Conservation (phyloP, 371 early-diverging fungal species). For the Mortierella sp. region DNA sequence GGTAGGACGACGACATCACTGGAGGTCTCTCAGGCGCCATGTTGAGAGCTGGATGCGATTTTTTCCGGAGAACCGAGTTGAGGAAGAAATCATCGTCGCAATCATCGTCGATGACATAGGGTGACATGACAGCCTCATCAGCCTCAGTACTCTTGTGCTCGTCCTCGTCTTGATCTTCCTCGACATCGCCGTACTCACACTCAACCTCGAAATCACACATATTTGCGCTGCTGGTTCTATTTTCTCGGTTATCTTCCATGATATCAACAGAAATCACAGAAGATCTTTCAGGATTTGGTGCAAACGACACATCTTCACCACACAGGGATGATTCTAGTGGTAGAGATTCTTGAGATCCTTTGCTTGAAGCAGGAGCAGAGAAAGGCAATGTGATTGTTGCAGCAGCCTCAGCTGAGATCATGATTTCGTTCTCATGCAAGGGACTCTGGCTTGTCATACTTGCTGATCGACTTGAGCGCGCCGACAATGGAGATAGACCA, state of each 20-base stretch:
- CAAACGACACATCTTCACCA: slow-evolving; percentile 13
- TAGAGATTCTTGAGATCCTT: slow-evolving; percentile 37
- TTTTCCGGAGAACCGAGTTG: slow-evolving; percentile 50
- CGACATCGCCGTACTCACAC: slow-evolving; percentile 2
- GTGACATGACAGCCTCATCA: slow-evolving; percentile 11
- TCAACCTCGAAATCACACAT: not conserved
- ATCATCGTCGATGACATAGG: slow-evolving; percentile 46
- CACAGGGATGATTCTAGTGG: slow-evolving; percentile 3
- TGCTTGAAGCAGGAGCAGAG: slow-evolving; percentile 15
- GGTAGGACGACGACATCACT: slow-evolving; percentile 16
- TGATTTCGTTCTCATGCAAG: not conserved
- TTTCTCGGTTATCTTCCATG: slow-evolving; percentile 1
- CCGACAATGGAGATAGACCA: slow-evolving; percentile 13
- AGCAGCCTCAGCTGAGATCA: not conserved
- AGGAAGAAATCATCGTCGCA: slow-evolving; percentile 51
- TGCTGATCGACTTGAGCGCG: slow-evolving; percentile 26
- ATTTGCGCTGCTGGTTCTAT: not conserved
- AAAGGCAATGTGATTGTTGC: not conserved
- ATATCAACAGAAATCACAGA: slow-evolving; percentile 5
- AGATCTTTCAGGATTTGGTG: slow-evolving; percentile 23
- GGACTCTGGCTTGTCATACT: slow-evolving; percentile 19
- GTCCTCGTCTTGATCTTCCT: not conserved
- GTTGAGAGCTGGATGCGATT: not conserved
- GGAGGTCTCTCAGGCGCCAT: not conserved
- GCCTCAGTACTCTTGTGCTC: not conserved